Percentiles rank a stretch among this genome's conserved stretches.
phyloP scores from a whole-genome alignment of 495 filamentous ascomycete genomes.

The Lepidopterella palustris region DNA sequence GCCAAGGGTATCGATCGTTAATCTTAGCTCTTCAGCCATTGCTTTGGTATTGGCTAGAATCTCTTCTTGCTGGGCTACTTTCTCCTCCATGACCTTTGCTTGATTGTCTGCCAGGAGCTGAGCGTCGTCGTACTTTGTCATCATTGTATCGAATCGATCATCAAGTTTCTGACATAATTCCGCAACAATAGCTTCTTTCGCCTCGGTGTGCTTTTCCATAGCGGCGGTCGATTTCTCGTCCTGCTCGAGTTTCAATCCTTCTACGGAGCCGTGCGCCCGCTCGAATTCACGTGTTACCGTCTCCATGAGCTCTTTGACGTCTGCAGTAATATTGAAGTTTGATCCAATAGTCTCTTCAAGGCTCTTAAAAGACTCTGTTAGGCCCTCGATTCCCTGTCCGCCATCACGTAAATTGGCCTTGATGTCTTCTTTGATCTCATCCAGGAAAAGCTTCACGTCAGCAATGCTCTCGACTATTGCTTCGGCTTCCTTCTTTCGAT shows the following conservation, averaged over 20 bases:
- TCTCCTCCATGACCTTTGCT: slow-evolving; percentile 58
- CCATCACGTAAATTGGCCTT: slow-evolving; percentile 56
- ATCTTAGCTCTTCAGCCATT: slow-evolving; percentile 76
- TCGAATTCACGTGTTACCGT: slow-evolving; percentile 76
- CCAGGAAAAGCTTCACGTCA: slow-evolving; percentile 50
- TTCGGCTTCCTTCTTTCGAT: slow-evolving; percentile 61
- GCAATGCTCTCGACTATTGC: slow-evolving; percentile 53
- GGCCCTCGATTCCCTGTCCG: slow-evolving; percentile 45
- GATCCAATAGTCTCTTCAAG: slow-evolving; percentile 35
- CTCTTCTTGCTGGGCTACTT: slow-evolving; percentile 59
- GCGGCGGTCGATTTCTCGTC: slow-evolving; percentile 69
- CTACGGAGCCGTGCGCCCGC: slow-evolving; percentile 59
- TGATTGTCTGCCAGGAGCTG: slow-evolving; percentile 63
- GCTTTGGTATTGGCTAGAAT: slow-evolving; percentile 64
- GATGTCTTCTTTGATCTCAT: slow-evolving; percentile 59
- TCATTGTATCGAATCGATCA: slow-evolving; percentile 67
- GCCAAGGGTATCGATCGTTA: slow-evolving; percentile 77
- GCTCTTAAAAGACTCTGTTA: slow-evolving; percentile 46
- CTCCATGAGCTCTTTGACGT: slow-evolving; percentile 75
- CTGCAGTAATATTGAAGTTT: slow-evolving; percentile 50
- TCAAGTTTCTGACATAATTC: slow-evolving; percentile 64
- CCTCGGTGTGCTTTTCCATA: slow-evolving; percentile 62
- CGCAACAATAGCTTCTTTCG: slow-evolving; percentile 48
- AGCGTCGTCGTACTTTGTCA: slow-evolving; percentile 77
- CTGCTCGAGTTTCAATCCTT: slow-evolving; percentile 62